A percentile compares a stretch with the other conserved stretches of the same genome.
These are phyloP conservation scores for Claviceps maximensis DNA, from an alignment of 2,329 filamentous ascomycete species.

Conservation along the genomic window DNA sequence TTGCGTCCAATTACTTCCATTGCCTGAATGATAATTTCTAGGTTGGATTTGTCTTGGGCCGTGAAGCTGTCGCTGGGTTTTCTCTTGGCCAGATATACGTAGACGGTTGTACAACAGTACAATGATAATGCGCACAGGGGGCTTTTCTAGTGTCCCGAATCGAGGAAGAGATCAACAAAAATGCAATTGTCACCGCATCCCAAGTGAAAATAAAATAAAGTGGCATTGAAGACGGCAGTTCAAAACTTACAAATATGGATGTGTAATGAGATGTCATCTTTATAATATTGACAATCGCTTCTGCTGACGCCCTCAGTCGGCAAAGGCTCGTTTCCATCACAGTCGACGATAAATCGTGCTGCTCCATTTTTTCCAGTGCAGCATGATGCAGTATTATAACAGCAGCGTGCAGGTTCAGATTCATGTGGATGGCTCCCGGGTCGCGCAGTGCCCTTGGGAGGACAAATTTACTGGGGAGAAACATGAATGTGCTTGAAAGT, in stretches of 20 bases:
- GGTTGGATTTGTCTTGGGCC: constrained; percentile 29
- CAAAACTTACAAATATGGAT: constrained; percentile 45
- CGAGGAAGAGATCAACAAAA: background rate
- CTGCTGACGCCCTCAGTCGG: constrained; percentile 64
- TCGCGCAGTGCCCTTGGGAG: constrained; percentile 57
- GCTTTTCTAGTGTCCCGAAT: constrained; percentile 16
- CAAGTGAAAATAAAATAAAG: background rate
- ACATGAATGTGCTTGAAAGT: constrained; percentile 64
- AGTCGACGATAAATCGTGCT: constrained; percentile 49
- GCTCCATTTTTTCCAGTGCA: constrained; percentile 70
- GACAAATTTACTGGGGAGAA: constrained; percentile 60
- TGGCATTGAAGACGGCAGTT: background rate
- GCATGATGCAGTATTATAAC: constrained; percentile 83
- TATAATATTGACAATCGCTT: constrained; percentile 75
- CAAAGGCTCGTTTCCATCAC: constrained; percentile 59
- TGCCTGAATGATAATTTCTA: constrained; percentile 65
- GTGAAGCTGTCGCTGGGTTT: constrained; percentile 46
- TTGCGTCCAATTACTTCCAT: constrained; percentile 65
- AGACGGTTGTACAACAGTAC: constrained; percentile 75
- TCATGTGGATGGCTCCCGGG: constrained; percentile 64
- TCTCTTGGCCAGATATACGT: constrained; percentile 63
- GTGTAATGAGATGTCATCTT: constrained; percentile 62
- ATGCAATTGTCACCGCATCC: background rate
- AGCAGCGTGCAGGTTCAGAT: constrained; percentile 79
- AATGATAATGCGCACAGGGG: constrained; percentile 54